phyloP scores from a whole-genome alignment of 768 basidiomycete genomes.

The Lactifluus subvellereus region DNA sequence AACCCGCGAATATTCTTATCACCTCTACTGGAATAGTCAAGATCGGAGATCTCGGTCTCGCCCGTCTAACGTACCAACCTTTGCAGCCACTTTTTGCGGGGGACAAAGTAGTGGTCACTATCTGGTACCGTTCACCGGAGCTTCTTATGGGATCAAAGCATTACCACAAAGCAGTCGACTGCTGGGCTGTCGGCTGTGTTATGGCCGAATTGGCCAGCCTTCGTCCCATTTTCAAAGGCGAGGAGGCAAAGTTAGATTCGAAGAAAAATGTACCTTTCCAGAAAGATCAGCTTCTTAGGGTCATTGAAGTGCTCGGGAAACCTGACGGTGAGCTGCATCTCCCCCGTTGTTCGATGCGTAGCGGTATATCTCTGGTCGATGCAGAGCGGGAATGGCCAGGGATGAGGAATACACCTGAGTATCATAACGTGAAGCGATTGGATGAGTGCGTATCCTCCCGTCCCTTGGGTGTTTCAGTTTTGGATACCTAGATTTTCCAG shows the following conservation, averaged over 20 bases:
- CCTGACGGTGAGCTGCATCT: constrained; percentile 57
- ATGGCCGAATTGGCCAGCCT: constrained; percentile 92
- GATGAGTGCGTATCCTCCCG: constrained; percentile 49
- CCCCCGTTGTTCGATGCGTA: constrained; percentile 8
- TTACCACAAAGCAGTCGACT: constrained; percentile 94
- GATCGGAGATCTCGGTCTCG: constrained; percentile 96
- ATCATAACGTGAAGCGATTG: constrained; percentile 70
- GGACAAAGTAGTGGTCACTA: constrained; percentile 98
- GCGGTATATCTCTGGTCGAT: background rate
- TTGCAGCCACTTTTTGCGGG: constrained; percentile 87
- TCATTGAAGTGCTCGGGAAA: constrained; percentile 92
- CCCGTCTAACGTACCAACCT: constrained; percentile 85
- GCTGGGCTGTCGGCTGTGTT: constrained; percentile 98
- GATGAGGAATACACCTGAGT: constrained; percentile 82
- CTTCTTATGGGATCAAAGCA: constrained; percentile 94
- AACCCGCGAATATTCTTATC: constrained; percentile 98
- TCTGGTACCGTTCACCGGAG: constrained; percentile 99
- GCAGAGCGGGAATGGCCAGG: constrained; percentile 89
- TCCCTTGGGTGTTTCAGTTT: background rate
- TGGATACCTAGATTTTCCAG: constrained; percentile 28
- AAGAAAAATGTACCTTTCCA: constrained; percentile 99
- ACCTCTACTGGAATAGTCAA: constrained; percentile 86
- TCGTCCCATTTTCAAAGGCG: constrained; percentile 97
- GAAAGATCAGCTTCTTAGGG: constrained; percentile 88
- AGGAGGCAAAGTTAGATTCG: constrained; percentile 94